Conservation (phyloP, 805 yeast genomes). For the Blastobotrys americana region DNA sequence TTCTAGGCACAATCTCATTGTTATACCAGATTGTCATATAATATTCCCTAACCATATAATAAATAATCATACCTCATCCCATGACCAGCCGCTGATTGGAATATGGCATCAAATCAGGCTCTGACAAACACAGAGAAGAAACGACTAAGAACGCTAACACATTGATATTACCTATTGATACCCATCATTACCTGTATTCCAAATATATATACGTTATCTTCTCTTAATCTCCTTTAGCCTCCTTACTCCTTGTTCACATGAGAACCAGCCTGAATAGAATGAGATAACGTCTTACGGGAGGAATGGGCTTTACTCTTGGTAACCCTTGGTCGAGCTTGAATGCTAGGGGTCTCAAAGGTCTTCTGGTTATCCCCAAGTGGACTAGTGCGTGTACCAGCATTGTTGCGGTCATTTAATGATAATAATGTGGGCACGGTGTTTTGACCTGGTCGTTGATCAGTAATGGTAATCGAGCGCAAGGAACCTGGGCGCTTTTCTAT, state of each 20-base stretch:
- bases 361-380: not conserved
- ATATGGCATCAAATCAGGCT: too few relatives aligned
- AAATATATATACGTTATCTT: too few relatives aligned
- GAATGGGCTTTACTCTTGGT: constrained; percentile 8
- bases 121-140: too few relatives aligned
- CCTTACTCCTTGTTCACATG: constrained; percentile 9
- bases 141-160: too few relatives aligned
- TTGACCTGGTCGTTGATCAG: constrained; percentile 10
- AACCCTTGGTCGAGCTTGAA: not conserved
- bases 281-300: constrained; percentile 19
- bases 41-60: not conserved
- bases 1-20: too few relatives aligned
- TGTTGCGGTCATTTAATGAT: constrained; percentile 7
- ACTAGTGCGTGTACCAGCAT: not conserved
- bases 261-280: constrained; percentile 20
- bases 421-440: constrained; percentile 14
- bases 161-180: too few relatives aligned
- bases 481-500: not conserved
- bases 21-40: not conserved
- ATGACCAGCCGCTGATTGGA: too few relatives aligned
- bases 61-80: not conserved
- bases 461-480: not conserved
- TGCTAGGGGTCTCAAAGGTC: constrained; percentile 6
- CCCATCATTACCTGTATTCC: too few relatives aligned
- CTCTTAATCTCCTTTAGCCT: too few relatives aligned